Base-by-base conservation (phyloP, 305 asterid species). In the Solanum hybrid region DNA sequence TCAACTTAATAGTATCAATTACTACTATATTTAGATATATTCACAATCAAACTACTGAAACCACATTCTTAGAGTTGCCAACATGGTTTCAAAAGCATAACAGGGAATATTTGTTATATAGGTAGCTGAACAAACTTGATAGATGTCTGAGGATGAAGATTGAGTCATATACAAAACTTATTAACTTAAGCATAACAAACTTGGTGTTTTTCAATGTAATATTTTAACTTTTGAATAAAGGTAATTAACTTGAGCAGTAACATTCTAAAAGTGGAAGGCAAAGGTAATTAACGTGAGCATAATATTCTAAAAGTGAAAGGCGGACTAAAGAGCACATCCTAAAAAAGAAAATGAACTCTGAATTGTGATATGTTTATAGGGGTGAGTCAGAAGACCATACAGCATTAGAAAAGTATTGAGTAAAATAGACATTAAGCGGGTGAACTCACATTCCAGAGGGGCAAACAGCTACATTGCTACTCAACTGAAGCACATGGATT, bases 371-470 rank as follows among this genome's bases (percentile, higher is more conserved):
- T 82, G 72, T 82, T 81, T 42, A 81, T n/a, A 42, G 26, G 26
- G 72, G 51, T 10, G 87, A 15, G 38, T 45, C 73, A 45, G 72
- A 31, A 82, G 72, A 45, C 29, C 87, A 15, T 82, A 45, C 9
- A 29, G 40, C 38, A 29, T 27, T 27, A 82, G 87, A 15, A 5
- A 9, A 45, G 69, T 10, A 27, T 38, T 5, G 73, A 45, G 72
- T 45, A 17, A 78, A 82, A 29, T 82, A 81, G 69, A 82, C 37
- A 45, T 29, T 15, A 82, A 66, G 17, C 15, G 0, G 87, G 87
- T 82, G 38, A 89, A 91, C 99, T 92, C 93, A 96, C 99, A 93
- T 94, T 92, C 95, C 97, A 93, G 96, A 69, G 84, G 99, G 98
- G 90, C 95, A 94, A 92, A 92, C 95, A 78, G 95, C 97, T 85